Percentiles rank a stretch among this genome's conserved stretches.
Evolutionary conservation across 805 yeast genomes (phyloP).

Genomic region (Saccharomycopsis sp.): DNA sequence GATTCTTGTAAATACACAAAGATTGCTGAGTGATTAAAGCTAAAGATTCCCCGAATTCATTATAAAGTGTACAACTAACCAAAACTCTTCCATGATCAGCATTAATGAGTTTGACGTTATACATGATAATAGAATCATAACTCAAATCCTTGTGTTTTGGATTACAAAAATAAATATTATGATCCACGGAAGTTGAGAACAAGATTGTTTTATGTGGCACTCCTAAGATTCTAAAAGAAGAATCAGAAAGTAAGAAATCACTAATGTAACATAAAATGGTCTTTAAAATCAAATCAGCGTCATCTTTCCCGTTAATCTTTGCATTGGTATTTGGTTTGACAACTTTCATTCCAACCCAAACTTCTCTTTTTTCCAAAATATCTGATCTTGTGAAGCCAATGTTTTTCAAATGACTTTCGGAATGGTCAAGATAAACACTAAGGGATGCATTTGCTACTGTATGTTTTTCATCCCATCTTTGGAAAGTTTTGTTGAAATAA

Average conservation of each 20-base stretch:
- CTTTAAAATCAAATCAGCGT: background rate
- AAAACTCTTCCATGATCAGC: constrained; percentile 9
- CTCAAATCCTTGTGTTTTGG: constrained; percentile 1
- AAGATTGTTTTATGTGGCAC: background rate
- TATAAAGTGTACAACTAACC: constrained; percentile 2
- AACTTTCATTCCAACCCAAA: background rate
- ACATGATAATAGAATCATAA: constrained; percentile 2
- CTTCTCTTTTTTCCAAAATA: too few relatives aligned
- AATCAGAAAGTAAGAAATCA: background rate
- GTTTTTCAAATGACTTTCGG: too few relatives aligned
- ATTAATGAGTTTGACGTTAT: constrained; percentile 1
- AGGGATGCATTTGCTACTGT: too few relatives aligned
- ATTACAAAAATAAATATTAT: constrained; percentile 10
- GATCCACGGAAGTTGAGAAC: constrained; percentile 8
- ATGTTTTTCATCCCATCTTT: background rate
- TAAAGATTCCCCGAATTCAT: constrained; percentile 8
- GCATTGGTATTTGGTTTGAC: background rate
- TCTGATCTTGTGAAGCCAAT: too few relatives aligned
- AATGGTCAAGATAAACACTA: too few relatives aligned
- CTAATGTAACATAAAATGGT: constrained; percentile 1
- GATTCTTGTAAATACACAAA: too few relatives aligned
- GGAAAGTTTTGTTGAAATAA: background rate
- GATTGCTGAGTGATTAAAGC: too few relatives aligned
- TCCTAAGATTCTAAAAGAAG: background rate
- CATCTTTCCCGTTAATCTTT: background rate